These are phyloP conservation scores for Letharia columbiana DNA, from an alignment of 495 filamentous ascomycete genomes.

Conservation along the genomic window DNA sequence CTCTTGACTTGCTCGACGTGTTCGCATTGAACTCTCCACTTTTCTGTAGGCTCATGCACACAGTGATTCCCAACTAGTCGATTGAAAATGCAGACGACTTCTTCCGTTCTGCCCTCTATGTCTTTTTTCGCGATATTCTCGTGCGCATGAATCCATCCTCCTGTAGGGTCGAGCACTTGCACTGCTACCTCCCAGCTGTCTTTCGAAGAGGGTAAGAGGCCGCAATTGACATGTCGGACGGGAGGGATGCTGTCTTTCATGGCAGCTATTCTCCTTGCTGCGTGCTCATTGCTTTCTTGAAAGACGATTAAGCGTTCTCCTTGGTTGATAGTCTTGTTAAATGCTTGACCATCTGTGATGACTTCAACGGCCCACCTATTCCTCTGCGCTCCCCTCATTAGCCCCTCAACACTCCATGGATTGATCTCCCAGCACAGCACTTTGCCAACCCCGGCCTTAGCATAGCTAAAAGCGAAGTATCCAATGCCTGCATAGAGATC, in stretches of 20 bases:
- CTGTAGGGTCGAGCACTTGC: slow-evolving; percentile 42
- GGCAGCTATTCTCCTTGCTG: slow-evolving; percentile 13
- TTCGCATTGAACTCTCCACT: slow-evolving; percentile 40
- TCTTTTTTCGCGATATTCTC: slow-evolving; percentile 67
- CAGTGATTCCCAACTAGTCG: not conserved
- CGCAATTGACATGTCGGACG: slow-evolving; percentile 69
- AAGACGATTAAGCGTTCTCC: slow-evolving; percentile 50
- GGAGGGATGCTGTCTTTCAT: slow-evolving; percentile 26
- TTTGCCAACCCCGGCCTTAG: slow-evolving; percentile 54
- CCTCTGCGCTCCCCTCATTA: slow-evolving; percentile 55
- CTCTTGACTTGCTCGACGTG: slow-evolving; percentile 82
- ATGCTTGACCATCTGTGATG: slow-evolving; percentile 33
- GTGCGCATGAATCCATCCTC: slow-evolving; percentile 75
- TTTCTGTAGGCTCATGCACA: slow-evolving; percentile 9
- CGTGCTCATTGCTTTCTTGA: slow-evolving; percentile 24
- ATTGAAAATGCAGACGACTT: slow-evolving; percentile 25
- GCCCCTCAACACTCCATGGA: slow-evolving; percentile 76
- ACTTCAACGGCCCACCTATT: slow-evolving; percentile 59
- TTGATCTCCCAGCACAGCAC: slow-evolving; percentile 88
- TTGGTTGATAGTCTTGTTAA: slow-evolving; percentile 22
- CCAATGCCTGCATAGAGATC: slow-evolving; percentile 90
- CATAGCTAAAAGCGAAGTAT: slow-evolving; percentile 81
- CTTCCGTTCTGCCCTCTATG: slow-evolving; percentile 45
- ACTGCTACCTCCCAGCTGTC: slow-evolving; percentile 59
- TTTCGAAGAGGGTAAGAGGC: slow-evolving; percentile 63